Percentiles rank a stretch among this genome's conserved stretches.
phyloP scores from a whole-genome alignment of 176 grass and related monocot species.

The Metroxylon sagu region DNA sequence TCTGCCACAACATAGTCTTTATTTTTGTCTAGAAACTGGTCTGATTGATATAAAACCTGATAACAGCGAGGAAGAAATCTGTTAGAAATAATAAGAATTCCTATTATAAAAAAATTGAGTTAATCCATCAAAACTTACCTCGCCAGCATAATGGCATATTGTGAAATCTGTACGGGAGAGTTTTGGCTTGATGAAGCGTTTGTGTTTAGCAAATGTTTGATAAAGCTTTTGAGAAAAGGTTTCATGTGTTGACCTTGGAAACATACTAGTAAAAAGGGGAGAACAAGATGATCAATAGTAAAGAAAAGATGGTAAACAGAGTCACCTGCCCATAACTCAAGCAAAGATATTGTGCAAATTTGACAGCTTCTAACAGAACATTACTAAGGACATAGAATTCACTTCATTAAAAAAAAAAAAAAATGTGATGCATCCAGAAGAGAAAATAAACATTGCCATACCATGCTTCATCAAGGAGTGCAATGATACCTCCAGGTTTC shows the following conservation, averaged over 20 bases:
- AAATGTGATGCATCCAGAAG: background rate
- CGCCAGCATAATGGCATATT: slow-evolving; percentile 83
- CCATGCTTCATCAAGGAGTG: slow-evolving; percentile 99
- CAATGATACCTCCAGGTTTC: slow-evolving; percentile 98
- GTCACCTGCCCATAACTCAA: background rate
- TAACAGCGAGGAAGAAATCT: slow-evolving; percentile 16
- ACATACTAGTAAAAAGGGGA: slow-evolving; percentile 55
- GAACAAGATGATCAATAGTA: slow-evolving; percentile 14
- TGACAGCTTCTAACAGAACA: no score
- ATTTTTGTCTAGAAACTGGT: slow-evolving; percentile 96
- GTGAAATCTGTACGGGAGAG: slow-evolving; percentile 96
- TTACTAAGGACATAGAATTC: no score
- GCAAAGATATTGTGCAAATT: no score
- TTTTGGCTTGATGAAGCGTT: slow-evolving; percentile 88
- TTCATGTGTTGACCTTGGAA: slow-evolving; percentile 96
- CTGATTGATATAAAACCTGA: slow-evolving; percentile 85
- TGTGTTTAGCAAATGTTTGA: slow-evolving; percentile 83
- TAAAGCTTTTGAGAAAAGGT: slow-evolving; percentile 98
- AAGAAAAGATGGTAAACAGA: slow-evolving; percentile 8
- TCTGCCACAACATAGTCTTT: slow-evolving; percentile 98
- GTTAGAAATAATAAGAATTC: slow-evolving; percentile 6
- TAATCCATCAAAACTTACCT: slow-evolving; percentile 42
- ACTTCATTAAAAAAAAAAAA: background rate
- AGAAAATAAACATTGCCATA: slow-evolving; percentile 19
- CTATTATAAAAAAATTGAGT: slow-evolving; percentile 4